Conservation (phyloP, 2,329 filamentous ascomycete genomes). For the Colletotrichum trifolii region DNA sequence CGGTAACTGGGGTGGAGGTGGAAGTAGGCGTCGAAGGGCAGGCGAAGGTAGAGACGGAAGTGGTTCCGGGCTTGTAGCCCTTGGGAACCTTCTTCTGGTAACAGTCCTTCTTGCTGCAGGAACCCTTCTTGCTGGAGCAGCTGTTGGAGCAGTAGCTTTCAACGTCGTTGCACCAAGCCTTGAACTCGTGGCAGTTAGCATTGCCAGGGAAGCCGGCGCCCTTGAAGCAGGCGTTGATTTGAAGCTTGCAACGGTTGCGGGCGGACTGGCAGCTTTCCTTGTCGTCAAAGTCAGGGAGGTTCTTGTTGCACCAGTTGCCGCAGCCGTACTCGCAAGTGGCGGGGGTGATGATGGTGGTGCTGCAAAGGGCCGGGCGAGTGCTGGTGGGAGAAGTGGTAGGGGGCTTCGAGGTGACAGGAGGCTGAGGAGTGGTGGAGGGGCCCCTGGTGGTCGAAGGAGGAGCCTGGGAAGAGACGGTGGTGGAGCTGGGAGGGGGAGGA, state of each 20-base stretch:
- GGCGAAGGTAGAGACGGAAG: conserved; percentile 42
- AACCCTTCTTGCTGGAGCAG: conserved; percentile 47
- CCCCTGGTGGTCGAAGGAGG: conserved; percentile 30
- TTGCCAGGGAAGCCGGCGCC: conserved; percentile 62
- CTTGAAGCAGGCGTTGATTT: conserved; percentile 62
- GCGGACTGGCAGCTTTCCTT: conserved; percentile 53
- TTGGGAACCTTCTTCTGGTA: conserved; percentile 54
- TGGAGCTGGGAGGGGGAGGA: conserved; percentile 25
- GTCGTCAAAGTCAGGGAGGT: conserved; percentile 61
- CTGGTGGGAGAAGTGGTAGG: conserved; percentile 44
- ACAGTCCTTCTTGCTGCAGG: conserved; percentile 57
- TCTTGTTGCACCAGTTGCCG: conserved; percentile 64
- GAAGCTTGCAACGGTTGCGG: conserved; percentile 57
- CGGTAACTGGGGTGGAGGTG: conserved; percentile 41
- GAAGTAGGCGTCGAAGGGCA: conserved; percentile 42
- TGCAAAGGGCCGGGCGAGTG: conserved; percentile 57
- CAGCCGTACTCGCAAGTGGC: conserved; percentile 65
- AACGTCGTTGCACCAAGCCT: conserved; percentile 60
- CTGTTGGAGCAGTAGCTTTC: conserved; percentile 54
- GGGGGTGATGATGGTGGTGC: conserved; percentile 56
- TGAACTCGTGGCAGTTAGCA: conserved; percentile 60
- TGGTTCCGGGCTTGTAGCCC: conserved; percentile 44
- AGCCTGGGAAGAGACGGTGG: conserved; percentile 10
- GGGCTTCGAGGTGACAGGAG: conserved; percentile 37
- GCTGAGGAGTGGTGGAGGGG: conserved; percentile 28